Base-by-base conservation (phyloP, 2,329 filamentous ascomycete species). In the Aspergillus hortae region DNA sequence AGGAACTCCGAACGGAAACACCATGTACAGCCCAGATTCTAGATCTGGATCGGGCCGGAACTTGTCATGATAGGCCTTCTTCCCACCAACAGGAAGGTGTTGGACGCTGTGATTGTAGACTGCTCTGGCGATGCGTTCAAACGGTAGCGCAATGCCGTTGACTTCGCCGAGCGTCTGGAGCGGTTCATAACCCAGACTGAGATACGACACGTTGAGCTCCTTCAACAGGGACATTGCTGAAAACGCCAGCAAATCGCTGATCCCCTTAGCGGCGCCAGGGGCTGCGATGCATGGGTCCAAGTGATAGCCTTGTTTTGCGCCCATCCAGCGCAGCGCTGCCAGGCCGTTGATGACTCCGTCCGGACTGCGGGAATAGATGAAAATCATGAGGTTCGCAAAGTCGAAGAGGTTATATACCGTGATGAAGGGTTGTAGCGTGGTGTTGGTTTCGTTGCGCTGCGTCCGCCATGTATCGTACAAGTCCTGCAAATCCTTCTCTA, bases 331-430 rank as follows among this genome's bases (percentile, higher is more conserved):
- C 2, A 75, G 59, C 1, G 68, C 73, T 0, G 72, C 71, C 41
- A 75, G 73, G 0, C 72, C 72, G 44, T 69, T 70, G 7, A 67
- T 59, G 0, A 17, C 44, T 0, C 67, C 67, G 17, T 64, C 57
- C 1, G 62, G 53, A 9, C 59, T 62, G 21, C 62, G 64, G 1
- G 69, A 67, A 49, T 75, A 75, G 15, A 75, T 63, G 57, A 72
- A 75, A 3, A 64, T 71, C 72, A 74, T 74, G 0, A 74, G 60
- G 5, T 58, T 52, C 0, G 71, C 67, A 4, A 73, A 56, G 6
- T 68, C 62, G 49, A 74, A 74, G 1, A 66, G 70, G 42, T 75
- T 66, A 48, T 74, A 75, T 1, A 72, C 64, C 0, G 72, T 74
- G 54, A 74, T 71, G 48, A 69, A 74, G 3, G 72, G 70, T 51